These are phyloP conservation scores for Lasiosphaeria ovina DNA, from an alignment of 495 filamentous ascomycete species.

Conservation along the genomic window DNA sequence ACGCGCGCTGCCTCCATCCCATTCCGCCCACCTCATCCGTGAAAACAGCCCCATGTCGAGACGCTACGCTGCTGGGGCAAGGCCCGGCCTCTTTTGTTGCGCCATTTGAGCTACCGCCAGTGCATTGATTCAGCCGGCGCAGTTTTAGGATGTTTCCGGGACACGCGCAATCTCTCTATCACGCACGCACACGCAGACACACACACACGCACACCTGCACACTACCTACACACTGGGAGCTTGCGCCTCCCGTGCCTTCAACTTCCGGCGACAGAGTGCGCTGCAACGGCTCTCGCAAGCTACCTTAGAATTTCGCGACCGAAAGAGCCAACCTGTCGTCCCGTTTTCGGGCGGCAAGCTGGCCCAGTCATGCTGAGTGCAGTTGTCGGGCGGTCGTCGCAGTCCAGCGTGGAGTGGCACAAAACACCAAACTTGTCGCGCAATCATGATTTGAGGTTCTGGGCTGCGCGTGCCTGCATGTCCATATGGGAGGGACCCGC, in stretches of 20 bases:
- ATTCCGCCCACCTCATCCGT: too few relatives aligned
- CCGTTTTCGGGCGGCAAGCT: too few relatives aligned
- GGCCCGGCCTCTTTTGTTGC: too few relatives aligned
- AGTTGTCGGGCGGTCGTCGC: slow-evolving; percentile 1
- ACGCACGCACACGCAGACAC: too few relatives aligned
- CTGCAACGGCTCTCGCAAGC: background rate
- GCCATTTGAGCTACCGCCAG: too few relatives aligned
- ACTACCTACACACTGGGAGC: background rate
- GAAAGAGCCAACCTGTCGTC: background rate
- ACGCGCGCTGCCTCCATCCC: too few relatives aligned
- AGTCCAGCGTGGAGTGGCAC: background rate
- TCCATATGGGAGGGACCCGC: slow-evolving; percentile 1
- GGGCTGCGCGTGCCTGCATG: slow-evolving; percentile 17
- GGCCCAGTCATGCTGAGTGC: background rate
- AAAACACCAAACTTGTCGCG: background rate
- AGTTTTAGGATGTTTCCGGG: too few relatives aligned
- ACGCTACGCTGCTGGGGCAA: too few relatives aligned
- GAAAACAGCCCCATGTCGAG: too few relatives aligned
- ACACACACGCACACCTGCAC: background rate
- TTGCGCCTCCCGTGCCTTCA: background rate
- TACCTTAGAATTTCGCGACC: background rate
- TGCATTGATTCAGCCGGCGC: too few relatives aligned
- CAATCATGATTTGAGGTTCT: slow-evolving; percentile 1
- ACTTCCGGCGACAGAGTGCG: background rate
- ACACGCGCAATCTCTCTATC: too few relatives aligned